Conservation (phyloP, 495 filamentous ascomycete genomes). For the Astrocystis sublimbata region DNA sequence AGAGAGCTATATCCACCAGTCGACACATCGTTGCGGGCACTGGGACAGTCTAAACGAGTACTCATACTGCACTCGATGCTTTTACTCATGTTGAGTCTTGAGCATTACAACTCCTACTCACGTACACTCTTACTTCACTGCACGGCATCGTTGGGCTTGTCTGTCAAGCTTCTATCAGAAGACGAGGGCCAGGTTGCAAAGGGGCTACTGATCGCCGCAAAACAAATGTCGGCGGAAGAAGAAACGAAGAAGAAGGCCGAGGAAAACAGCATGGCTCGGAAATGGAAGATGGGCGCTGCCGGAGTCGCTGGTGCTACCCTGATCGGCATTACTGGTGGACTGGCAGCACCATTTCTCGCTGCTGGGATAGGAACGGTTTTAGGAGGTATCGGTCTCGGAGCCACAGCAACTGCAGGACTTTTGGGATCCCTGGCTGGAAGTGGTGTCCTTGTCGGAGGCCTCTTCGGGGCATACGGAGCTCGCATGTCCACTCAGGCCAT, state of each 20-base stretch:
- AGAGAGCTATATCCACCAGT: constrained; percentile 48
- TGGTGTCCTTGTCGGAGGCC: constrained; percentile 73
- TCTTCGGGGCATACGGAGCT: constrained; percentile 89
- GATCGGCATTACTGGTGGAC: constrained; percentile 78
- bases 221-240: constrained; percentile 68
- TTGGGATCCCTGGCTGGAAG: constrained; percentile 79
- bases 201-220: constrained; percentile 71
- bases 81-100: constrained; percentile 74
- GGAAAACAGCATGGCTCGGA: constrained; percentile 61
- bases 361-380: constrained; percentile 81
- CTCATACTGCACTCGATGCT: constrained; percentile 62
- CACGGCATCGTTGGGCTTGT: constrained; percentile 66
- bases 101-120: constrained; percentile 78
- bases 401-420: constrained; percentile 69
- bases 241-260: constrained; percentile 69
- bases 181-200: constrained; percentile 76
- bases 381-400: constrained; percentile 81
- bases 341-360: constrained; percentile 82
- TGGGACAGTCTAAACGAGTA: constrained; percentile 45
- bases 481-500: constrained; percentile 73
- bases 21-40: constrained; percentile 42
- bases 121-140: constrained; percentile 71
- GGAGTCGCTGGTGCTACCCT: constrained; percentile 81
- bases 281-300: constrained; percentile 75
- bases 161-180: constrained; percentile 63